Evolutionary conservation across 257 asterid genomes (phyloP).

Genomic region (Rubia yunnanensis): DNA sequence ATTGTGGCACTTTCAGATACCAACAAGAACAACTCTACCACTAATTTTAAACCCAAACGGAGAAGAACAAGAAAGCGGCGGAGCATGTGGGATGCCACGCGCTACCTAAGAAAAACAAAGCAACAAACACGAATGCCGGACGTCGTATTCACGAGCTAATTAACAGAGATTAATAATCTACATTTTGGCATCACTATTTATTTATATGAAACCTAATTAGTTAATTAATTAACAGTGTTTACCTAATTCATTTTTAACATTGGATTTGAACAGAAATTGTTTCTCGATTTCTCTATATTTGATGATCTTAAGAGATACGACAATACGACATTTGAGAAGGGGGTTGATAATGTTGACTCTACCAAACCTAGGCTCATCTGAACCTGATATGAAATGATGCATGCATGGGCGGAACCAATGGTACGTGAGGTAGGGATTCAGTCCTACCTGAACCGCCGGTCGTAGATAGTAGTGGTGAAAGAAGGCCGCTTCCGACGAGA

Average conservation of each 20-base stretch:
- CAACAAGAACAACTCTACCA: not conserved
- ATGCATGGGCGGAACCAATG: no score
- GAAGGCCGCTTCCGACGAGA: no score
- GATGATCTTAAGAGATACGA: not conserved
- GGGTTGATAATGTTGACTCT: not conserved
- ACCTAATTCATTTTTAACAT: not conserved
- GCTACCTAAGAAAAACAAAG: not conserved
- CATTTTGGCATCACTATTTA: not conserved
- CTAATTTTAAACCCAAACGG: not conserved
- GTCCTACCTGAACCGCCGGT: no score
- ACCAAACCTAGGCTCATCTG: not conserved
- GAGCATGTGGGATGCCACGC: slow-evolving; percentile 1
- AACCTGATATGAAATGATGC: not conserved
- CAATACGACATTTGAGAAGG: not conserved
- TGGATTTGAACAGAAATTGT: not conserved
- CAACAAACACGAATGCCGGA: not conserved
- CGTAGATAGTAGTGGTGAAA: no score
- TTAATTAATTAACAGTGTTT: not conserved
- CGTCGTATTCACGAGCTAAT: not conserved
- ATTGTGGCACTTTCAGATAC: not conserved
- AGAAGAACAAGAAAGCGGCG: not conserved
- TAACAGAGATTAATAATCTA: not conserved
- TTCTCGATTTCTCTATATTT: not conserved
- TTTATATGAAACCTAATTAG: not conserved
- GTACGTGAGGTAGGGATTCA: no score